Conservation (phyloP, 1,284 basidiomycete genomes). For the Rhodotorula sp. region DNA sequence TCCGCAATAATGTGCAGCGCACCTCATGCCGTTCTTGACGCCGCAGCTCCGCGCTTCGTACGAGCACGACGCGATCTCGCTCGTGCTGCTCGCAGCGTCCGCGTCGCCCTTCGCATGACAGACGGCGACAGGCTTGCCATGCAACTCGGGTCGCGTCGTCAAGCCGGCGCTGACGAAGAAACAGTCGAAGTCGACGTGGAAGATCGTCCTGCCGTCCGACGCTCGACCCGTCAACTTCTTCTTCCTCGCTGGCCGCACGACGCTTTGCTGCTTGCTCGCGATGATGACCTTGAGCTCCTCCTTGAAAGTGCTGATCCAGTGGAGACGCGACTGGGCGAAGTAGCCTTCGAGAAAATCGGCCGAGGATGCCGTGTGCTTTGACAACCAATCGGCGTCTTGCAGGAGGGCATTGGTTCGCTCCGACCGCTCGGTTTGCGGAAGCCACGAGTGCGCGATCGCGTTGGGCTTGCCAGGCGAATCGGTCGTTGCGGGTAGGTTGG, state of each 20-base stretch:
- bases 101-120: conserved; percentile 82
- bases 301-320: conserved; percentile 91
- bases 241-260: conserved; percentile 58
- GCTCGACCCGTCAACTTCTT: conserved; percentile 50
- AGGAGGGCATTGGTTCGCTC: conserved; percentile 54
- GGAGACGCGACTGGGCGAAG: conserved; percentile 86
- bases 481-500: conserved; percentile 46
- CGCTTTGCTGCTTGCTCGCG: conserved; percentile 59
- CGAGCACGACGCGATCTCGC: conserved; percentile 90
- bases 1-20: conserved; percentile 22
- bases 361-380: conserved; percentile 77
- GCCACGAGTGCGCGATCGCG: conserved; percentile 14
- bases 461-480: conserved; percentile 48
- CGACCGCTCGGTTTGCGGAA: conserved; percentile 22
- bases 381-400: conserved; percentile 77
- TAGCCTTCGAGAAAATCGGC: conserved; percentile 79
- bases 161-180: conserved; percentile 95
- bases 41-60: conserved; percentile 89
- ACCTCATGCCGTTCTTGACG: conserved; percentile 92
- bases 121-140: conserved; percentile 84
- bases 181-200: conserved; percentile 96
- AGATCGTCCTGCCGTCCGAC: conserved; percentile 63
- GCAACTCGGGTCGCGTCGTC: conserved; percentile 69
- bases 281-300: conserved; percentile 80
- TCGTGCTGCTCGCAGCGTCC: conserved; percentile 63